Base-by-base conservation (phyloP, 2,329 filamentous ascomycete species). In the Cadophora malorum region DNA sequence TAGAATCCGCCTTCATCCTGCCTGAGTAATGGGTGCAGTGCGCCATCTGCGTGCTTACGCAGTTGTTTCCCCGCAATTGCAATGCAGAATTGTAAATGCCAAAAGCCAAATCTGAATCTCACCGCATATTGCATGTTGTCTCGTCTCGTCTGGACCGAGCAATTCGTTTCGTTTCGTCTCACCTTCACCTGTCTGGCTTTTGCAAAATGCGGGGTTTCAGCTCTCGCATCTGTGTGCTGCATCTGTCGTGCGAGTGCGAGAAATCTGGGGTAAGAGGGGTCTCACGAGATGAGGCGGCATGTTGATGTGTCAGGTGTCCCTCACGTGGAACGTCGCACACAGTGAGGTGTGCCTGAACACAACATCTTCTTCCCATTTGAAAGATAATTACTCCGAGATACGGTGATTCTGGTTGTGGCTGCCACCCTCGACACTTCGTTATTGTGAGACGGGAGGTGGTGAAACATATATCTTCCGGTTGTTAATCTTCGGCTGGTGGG, bases 261-360 rank as follows among this genome's bases (percentile, higher is more conserved):
- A 49, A 28, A 49, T 49, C 19, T 21, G 45, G 45, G 45, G 45
- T 49, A 49, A 49, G 45, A 49, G 45, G 45, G 45, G 45, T 21
- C 19, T 21, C 45, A 49, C 45, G 45, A 49, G 9, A 9, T 45
- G 41, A 14, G 12, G 41, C 41, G 41, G 14, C 25, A 19, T n/a
- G 52, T 33, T 55, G 28, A 56, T 56, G 31, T 35, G 31, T 35
- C 53, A 38, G 53, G 33, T 38, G 33, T 35, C 31, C 38, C 53
- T 38, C 53, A 35, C 53, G 53, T 56, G 33, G 31, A 56, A 56
- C 31, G 53, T 56, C n/a, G 10, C n/a, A 56, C 53, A 56, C 31
- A 21, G 25, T 56, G 19, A 56, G 53, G 53, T 56, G 53, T 56
- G 53, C 53, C 53, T 56, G 53, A 19, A 35, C 53, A 56, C 53